Evolutionary conservation across 345 rosid species (phyloP).

Genomic region (Eucalyptus curtisii): DNA sequence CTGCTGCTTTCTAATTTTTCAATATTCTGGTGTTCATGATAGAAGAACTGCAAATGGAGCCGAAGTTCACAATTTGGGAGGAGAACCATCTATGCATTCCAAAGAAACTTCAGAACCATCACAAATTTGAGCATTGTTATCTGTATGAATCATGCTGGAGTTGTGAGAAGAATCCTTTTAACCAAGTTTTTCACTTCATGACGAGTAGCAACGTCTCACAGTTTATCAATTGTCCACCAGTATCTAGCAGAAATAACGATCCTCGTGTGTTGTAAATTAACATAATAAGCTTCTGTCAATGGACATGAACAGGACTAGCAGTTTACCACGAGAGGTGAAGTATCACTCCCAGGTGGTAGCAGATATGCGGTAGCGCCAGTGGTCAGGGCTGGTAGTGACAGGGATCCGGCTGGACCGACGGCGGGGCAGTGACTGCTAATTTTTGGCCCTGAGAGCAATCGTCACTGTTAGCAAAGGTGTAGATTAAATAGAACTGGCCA

Average conservation of each 20-base stretch:
- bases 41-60: neutral
- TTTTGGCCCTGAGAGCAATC: neutral
- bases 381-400: neutral
- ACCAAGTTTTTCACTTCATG: neutral
- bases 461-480: neutral
- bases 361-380: fast-evolving
- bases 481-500: neutral
- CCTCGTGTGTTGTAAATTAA: neutral
- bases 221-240: neutral
- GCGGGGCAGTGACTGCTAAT: neutral
- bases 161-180: neutral
- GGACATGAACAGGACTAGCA: neutral
- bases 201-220: fast-evolving
- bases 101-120: fast-evolving
- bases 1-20: neutral
- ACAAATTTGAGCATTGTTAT: neutral
- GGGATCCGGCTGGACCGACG: neutral
- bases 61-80: neutral
- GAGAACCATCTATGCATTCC: neutral
- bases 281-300: neutral
- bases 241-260: fast-evolving
- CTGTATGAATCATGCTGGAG: neutral
- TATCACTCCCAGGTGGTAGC: neutral
- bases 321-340: neutral
- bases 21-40: fast-evolving